Conservation (phyloP, 2,329 filamentous ascomycete species). For the Macrophomina phaseolina region DNA sequence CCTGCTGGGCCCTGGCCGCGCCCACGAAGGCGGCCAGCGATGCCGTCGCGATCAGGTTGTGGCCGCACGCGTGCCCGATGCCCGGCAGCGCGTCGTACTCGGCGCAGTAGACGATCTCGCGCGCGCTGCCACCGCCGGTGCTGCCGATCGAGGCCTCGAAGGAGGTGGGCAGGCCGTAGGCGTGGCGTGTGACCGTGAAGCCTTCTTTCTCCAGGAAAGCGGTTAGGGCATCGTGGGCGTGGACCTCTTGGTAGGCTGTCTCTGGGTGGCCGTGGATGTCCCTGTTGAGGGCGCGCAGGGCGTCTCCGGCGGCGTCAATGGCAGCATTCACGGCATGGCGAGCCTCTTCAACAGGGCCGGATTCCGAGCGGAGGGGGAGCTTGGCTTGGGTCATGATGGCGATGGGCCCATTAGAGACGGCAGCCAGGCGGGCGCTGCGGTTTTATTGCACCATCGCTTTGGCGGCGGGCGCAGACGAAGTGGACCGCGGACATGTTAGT, state of each 20-base stretch:
- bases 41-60: conserved; percentile 60
- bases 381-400: conserved; percentile 11
- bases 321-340: background rate
- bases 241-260: conserved; percentile 33
- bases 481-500: conserved; percentile 1
- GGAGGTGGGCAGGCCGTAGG: conserved; percentile 43
- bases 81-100: conserved; percentile 59
- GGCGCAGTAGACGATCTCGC: conserved; percentile 53
- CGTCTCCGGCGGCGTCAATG: conserved; percentile 28
- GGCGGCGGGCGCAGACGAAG: background rate
- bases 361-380: background rate
- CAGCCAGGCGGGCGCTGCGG: background rate
- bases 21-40: conserved; percentile 57
- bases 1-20: conserved; percentile 52
- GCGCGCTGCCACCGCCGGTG: conserved; percentile 32
- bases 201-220: conserved; percentile 31
- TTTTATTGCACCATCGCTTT: conserved; percentile 2
- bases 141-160: conserved; percentile 40
- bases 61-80: conserved; percentile 61
- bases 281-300: conserved; percentile 32
- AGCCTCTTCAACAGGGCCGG: background rate
- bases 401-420: background rate
- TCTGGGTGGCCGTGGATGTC: conserved; percentile 34
- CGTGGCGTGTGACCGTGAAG: conserved; percentile 37
- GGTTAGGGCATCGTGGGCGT: conserved; percentile 35